phyloP scores from a whole-genome alignment of 257 asterid species.

The Eucommia ulmoides region DNA sequence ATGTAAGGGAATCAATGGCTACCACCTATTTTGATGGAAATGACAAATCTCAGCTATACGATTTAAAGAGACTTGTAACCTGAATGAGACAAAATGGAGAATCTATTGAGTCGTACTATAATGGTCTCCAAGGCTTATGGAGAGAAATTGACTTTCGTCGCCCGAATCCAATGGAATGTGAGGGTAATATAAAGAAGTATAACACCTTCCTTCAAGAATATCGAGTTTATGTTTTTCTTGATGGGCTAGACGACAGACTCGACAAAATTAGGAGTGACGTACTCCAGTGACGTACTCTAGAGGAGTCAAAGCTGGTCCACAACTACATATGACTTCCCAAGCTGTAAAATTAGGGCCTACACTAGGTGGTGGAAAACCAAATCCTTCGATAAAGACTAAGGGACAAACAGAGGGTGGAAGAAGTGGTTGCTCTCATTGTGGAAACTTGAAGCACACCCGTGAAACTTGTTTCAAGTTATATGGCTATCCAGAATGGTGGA shows the following conservation, averaged over 20 bases:
- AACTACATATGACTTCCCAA: too few relatives aligned
- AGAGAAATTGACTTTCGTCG: background rate
- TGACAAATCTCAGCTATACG: background rate
- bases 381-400: background rate
- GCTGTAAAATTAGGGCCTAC: background rate
- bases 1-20: background rate
- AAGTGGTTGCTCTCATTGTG: too few relatives aligned
- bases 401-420: background rate
- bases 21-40: background rate
- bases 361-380: background rate
- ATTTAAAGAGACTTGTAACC: background rate
- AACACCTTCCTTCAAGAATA: background rate
- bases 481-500: too few relatives aligned
- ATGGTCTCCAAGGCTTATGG: background rate
- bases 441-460: too few relatives aligned
- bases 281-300: background rate
- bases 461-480: too few relatives aligned
- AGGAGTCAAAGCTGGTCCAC: background rate
- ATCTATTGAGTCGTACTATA: background rate
- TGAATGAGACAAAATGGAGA: background rate
- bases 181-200: background rate
- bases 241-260: background rate
- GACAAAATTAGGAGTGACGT: background rate
- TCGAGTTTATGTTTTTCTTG: constrained; percentile 1
- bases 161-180: constrained; percentile 1